phyloP scores from a whole-genome alignment of 495 filamentous ascomycete species.

The Penicillium coprophilum region DNA sequence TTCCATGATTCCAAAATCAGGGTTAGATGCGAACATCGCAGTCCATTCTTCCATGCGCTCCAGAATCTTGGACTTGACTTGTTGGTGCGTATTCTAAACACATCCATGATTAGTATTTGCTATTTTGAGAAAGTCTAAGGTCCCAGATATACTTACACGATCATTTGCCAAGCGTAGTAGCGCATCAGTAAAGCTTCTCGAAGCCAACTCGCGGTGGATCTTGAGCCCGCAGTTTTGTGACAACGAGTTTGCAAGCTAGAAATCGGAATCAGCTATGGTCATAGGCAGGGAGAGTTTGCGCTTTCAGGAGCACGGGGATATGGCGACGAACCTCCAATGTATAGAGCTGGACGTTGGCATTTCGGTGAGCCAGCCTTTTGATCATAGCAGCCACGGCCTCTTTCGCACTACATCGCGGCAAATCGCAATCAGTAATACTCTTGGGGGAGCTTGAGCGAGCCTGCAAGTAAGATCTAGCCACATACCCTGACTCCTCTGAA shows the following conservation, averaged over 20 bases:
- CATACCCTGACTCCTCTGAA: conserved; percentile 62
- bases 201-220: conserved; percentile 92
- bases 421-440: conserved; percentile 19
- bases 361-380: conserved; percentile 92
- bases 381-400: conserved; percentile 93
- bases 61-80: conserved; percentile 95
- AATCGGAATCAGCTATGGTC: conserved; percentile 10
- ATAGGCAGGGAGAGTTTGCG: neutral
- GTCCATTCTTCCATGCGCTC: conserved; percentile 97
- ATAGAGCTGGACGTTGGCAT: conserved; percentile 99
- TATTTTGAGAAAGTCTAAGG: neutral
- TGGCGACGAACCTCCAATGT: conserved; percentile 76
- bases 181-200: conserved; percentile 93
- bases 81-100: conserved; percentile 80
- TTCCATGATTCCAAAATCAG: conserved; percentile 96
- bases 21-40: conserved; percentile 86
- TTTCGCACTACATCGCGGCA: conserved; percentile 58
- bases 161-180: conserved; percentile 87
- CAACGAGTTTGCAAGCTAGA: conserved; percentile 80
- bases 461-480: neutral
- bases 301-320: neutral
- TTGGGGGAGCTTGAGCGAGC: neutral
- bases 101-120: neutral
- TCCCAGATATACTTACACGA: conserved; percentile 47
- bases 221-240: conserved; percentile 90